Base-by-base conservation (phyloP, 441 rosid species). In the Eutrema salsugineum region DNA sequence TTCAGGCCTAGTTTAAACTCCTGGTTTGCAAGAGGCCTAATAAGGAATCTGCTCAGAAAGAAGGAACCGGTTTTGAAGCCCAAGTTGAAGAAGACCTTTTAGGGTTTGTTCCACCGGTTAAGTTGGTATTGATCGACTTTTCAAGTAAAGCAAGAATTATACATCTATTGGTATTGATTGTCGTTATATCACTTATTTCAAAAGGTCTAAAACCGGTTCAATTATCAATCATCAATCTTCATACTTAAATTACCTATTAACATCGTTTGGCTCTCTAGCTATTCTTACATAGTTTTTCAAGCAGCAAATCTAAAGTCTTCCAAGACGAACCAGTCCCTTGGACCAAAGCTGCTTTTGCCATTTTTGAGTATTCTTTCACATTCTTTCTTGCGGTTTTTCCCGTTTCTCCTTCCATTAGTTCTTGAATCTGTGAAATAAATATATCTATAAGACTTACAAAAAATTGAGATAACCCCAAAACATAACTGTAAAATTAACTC, bases 301-400 rank as follows among this genome's bases (percentile, higher is more conserved):
- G 35, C 10, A 90, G 50, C 70, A n/a, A 17, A 30, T 83, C 84
- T 20, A 90, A 76, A 17, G 68, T 77, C 15, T 58, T 70, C 93
- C 88, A 86, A n/a, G 97, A 90, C 3, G 93, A 88, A 1, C 98
- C 97, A 10, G 32, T 75, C 40, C 73, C 81, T 61, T 81, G 72
- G 57, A 71, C 86, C 80, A 79, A 69, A 15, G 91, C 90, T 48
- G 46, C 72, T 60, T 35, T 80, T 0, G 96, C 94, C 84, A 77
- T 53, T 16, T 81, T 75, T 5, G 85, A 72, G 17, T 56, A 53
- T 53, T 77, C 81, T 63, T 70, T 71, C 42, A 68, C 85, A 74
- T 75, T 88, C 42, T 63, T 71, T 75, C 82, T 83, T 24, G 50
- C 81, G 3, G 27, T 44, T 56, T 73, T 77, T 1, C 96, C 88